These are phyloP conservation scores for Wallacemonas sp. DNA, from an alignment of 208 protist species.

Conservation along the genomic window DNA sequence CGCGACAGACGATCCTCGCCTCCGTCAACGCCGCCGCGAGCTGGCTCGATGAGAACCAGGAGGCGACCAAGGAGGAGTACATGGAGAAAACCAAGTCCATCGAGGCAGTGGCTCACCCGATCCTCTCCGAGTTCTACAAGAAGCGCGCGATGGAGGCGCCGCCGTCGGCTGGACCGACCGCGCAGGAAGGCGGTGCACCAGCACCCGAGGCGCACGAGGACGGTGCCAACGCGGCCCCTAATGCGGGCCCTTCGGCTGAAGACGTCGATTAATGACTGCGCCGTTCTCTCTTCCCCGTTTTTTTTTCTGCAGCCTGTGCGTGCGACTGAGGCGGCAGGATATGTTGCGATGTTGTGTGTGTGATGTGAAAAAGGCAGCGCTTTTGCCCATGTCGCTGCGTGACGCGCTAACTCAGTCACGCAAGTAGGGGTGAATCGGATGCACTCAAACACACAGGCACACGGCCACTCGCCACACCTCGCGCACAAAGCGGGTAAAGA, in stretches of 20 bases:
- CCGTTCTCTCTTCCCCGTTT: conserved; percentile 13
- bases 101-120: conserved; percentile 89
- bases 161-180: conserved; percentile 21
- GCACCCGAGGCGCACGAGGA: not conserved
- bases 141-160: conserved; percentile 68
- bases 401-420: no score
- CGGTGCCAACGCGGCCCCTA: no score
- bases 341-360: no score
- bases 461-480: no score
- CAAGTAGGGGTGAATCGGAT: no score
- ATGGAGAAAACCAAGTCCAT: conserved; percentile 88
- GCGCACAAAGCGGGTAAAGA: no score
- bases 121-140: conserved; percentile 96
- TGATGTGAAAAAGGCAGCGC: no score
- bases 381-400: no score
- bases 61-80: conserved; percentile 94
- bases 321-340: not conserved
- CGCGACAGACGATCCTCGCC: conserved; percentile 50
- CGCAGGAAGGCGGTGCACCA: conserved; percentile 11
- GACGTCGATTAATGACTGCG: conserved; percentile 54
- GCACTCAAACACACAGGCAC: no score
- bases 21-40: conserved; percentile 45
- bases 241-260: conserved; percentile 30
- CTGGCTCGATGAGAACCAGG: conserved; percentile 67
- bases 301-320: not conserved